Conservation (phyloP, 306 rosid genomes). For the Fragaria vesca region DNA sequence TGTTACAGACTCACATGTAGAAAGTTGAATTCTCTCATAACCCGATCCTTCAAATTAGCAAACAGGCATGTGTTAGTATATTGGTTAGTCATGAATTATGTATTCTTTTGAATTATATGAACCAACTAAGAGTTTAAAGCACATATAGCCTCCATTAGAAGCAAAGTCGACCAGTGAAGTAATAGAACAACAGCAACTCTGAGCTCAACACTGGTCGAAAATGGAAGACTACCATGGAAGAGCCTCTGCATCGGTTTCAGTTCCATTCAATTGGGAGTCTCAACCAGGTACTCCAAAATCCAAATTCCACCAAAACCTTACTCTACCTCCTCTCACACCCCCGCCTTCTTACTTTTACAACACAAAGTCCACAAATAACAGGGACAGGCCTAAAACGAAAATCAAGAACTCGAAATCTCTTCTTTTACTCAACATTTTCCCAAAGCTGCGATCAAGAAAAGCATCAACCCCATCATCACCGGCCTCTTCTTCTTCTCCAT, state of each 20-base stretch:
- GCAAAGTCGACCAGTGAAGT: background rate
- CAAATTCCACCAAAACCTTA: conserved; percentile 35
- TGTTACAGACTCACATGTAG: conserved; percentile 3
- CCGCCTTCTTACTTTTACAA: conserved; percentile 59
- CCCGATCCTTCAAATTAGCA: conserved; percentile 4
- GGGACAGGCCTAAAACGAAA: conserved; percentile 21
- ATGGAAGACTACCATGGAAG: conserved; percentile 29
- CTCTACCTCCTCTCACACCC: conserved; percentile 77
- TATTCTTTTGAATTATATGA: background rate
- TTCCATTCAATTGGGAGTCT: conserved; percentile 77
- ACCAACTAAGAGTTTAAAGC: background rate
- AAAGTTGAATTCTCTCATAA: background rate
- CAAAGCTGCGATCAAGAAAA: conserved; percentile 35
- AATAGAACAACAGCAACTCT: conserved; percentile 13
- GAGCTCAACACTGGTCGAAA: background rate
- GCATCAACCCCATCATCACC: background rate
- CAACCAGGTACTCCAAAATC: conserved; percentile 88
- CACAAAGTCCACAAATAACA: conserved; percentile 14
- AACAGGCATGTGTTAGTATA: background rate
- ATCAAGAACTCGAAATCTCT: conserved; percentile 18
- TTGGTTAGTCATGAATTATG: background rate
- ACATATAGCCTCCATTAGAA: background rate
- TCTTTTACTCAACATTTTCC: conserved; percentile 39
- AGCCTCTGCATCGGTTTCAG: conserved; percentile 29
- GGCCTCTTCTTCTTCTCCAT: conserved; percentile 25